A percentile compares a stretch with the other conserved stretches of the same genome.
These are phyloP conservation scores for Cornus kousa DNA, from an alignment of 148 eudicot genomes.

Conservation along the genomic window DNA sequence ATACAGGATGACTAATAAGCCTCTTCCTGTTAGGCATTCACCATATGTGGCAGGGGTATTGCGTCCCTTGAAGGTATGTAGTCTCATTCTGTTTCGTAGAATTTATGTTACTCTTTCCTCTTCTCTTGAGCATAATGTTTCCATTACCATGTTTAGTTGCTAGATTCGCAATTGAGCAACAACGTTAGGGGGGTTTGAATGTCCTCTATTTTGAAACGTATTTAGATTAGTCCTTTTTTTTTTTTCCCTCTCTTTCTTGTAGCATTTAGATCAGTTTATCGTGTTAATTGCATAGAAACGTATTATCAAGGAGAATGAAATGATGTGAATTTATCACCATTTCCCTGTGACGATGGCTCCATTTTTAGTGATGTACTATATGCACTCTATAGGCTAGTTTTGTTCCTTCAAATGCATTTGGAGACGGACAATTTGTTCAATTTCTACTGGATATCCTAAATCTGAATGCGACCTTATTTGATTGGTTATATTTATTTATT, in stretches of 20 bases:
- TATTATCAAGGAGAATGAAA: not conserved
- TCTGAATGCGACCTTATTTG: too few relatives aligned
- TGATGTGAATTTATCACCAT: too few relatives aligned
- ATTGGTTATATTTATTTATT: too few relatives aligned
- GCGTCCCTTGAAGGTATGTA: slow-evolving; percentile 71
- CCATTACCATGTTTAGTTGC: not conserved
- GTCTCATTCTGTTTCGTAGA: slow-evolving; percentile 8
- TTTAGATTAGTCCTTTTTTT: too few relatives aligned
- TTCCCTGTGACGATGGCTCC: not conserved
- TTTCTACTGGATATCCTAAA: not conserved
- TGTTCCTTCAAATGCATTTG: not conserved
- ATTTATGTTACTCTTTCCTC: not conserved
- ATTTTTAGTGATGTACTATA: too few relatives aligned
- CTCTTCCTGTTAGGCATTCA: slow-evolving; percentile 86
- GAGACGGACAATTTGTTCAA: not conserved
- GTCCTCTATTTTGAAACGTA: too few relatives aligned
- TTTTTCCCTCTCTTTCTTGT: too few relatives aligned
- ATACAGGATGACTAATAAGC: slow-evolving; percentile 93
- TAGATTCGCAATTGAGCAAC: not conserved
- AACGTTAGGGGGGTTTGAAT: too few relatives aligned
- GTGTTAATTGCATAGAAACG: not conserved
- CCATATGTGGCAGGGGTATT: slow-evolving; percentile 73
- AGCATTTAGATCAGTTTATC: too few relatives aligned
- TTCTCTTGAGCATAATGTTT: not conserved
- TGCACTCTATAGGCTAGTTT: not conserved